A percentile compares a stretch with the other conserved stretches of the same genome.
phyloP scores from a whole-genome alignment of 2,329 filamentous ascomycete genomes.

The Alternaria rosae region DNA sequence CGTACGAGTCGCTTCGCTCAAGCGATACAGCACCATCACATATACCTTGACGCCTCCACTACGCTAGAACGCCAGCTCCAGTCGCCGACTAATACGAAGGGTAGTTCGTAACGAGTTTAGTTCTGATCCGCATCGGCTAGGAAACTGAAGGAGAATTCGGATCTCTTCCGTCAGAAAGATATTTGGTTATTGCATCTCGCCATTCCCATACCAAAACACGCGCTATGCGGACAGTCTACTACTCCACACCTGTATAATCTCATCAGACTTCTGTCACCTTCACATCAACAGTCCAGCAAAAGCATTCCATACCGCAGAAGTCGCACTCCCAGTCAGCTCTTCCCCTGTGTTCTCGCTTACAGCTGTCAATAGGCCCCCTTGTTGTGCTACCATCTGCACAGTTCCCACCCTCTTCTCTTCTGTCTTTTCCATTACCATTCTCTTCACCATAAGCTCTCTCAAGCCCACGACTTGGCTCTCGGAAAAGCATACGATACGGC shows the following conservation, averaged over 20 bases:
- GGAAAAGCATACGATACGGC: background rate
- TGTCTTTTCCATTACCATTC: too few species aligned
- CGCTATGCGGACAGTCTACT: background rate
- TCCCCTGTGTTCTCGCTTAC: background rate
- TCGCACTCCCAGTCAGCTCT: constrained; percentile 27
- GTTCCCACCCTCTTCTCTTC: accelerated
- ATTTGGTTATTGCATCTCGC: too few species aligned
- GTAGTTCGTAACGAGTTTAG: accelerated
- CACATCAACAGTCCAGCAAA: constrained; percentile 13
- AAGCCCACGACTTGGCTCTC: background rate
- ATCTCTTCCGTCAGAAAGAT: too few species aligned
- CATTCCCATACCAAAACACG: background rate
- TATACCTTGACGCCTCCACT: background rate
- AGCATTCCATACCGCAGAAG: constrained; percentile 28
- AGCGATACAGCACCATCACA: background rate
- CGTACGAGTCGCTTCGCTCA: background rate
- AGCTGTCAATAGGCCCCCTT: accelerated
- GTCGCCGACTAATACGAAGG: background rate
- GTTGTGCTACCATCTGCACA: accelerated
- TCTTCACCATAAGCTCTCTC: too few species aligned
- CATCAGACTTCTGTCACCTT: background rate
- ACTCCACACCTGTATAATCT: background rate
- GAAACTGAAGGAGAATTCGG: too few species aligned
- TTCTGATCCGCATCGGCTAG: background rate
- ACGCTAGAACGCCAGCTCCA: background rate